Evolutionary conservation across 176 grass and related monocot genomes (phyloP), one percentile per base, ranked within the genome.

Genomic region (Lolium rigidum): DNA sequence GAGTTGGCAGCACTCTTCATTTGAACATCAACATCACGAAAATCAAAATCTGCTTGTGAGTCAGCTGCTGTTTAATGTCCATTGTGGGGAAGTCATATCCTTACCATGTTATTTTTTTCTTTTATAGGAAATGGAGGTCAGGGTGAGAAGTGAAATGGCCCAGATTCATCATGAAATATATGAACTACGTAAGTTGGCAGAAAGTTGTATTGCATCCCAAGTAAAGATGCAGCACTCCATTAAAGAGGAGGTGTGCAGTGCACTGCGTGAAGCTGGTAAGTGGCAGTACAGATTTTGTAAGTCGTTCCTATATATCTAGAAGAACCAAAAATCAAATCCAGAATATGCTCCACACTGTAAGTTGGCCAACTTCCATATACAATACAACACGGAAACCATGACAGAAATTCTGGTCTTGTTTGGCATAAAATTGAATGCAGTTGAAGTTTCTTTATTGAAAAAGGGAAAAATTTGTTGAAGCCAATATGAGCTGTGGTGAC

Each of bases 161-260:
- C 92, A 94, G 78, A 94, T 98, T 80, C 94, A 94, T 85, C 86
- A 92, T 79, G 92, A 98, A 89, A 88, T 98, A 90, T 91, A 88
- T 71, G 92, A 96, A 82, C 86, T 98, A 28, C 74, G 90, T 61
- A 96, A 94, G 86, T 91, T 94, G 88, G 88, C 95, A 35, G 83
- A 92, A 91, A 89, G 81, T 90, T 95, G 97, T 93, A 91, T 98
- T 82, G 88, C 93, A 89, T 95, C 88, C 84, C 94, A 96, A 88
- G 84, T 72, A 70, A 94, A 90, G 76, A 87, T 96, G 80, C 92
- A 91, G 70, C 82, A 94, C 25, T 94, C 88, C 55, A 90, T 98
- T 63, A 98, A 94, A 85, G 83, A 94, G 14, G 97, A 93, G 76
- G 88, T 98, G 85, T 92, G 88, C 74, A 83, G 90, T 79, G 90